Evolutionary conservation across 257 asterid species (phyloP).

Genomic region (Petunia axillaris): DNA sequence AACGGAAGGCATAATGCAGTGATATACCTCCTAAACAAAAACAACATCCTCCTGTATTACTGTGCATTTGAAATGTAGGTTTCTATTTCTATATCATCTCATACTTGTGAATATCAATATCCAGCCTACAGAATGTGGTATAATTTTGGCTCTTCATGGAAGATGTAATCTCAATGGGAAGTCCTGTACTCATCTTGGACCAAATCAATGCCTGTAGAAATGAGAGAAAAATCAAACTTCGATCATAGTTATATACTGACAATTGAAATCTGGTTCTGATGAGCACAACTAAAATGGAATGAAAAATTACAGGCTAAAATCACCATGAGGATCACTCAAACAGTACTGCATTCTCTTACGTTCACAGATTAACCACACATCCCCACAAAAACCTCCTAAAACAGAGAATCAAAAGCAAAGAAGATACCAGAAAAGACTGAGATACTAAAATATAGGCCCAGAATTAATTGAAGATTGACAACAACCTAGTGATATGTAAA

Average conservation of each 20-base stretch:
- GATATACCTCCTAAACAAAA: background rate
- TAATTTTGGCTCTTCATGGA: slow-evolving; percentile 77
- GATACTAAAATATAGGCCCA: background rate
- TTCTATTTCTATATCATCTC: slow-evolving; percentile 22
- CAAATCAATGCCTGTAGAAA: slow-evolving; percentile 85
- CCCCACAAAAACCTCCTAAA: background rate
- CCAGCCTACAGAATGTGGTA: slow-evolving; percentile 85
- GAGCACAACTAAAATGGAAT: slow-evolving; percentile 17
- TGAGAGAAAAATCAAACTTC: slow-evolving; percentile 13
- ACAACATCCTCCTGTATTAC: background rate
- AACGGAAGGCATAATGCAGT: slow-evolving; percentile 13
- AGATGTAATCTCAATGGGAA: slow-evolving; percentile 83
- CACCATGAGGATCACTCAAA: slow-evolving; percentile 1
- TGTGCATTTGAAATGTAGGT: slow-evolving; percentile 23
- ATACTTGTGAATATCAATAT: slow-evolving; percentile 79
- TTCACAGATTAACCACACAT: background rate
- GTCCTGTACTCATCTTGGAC: slow-evolving; percentile 98
- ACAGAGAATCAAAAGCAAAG: background rate
- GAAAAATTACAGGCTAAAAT: slow-evolving; percentile 14
- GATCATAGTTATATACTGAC: background rate
- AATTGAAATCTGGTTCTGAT: slow-evolving; percentile 13
- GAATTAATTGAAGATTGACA: background rate
- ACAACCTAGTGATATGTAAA: background rate
- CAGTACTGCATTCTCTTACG: background rate
- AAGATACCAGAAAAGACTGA: background rate